Base-by-base conservation (phyloP, 371 early-diverging fungal genomes). In the Rhizopus microsporus region DNA sequence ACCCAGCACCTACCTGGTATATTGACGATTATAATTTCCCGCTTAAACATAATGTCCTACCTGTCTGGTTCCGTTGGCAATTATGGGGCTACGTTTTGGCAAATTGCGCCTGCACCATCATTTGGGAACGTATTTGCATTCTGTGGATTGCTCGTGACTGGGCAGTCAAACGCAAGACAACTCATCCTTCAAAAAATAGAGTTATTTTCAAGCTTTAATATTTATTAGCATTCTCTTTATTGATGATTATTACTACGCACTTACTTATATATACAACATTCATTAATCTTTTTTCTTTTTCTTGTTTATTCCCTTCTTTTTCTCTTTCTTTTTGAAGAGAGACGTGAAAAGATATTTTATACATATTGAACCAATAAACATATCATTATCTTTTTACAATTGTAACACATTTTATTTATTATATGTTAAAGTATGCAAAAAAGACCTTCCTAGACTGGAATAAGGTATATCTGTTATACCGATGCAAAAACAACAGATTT, bases 41-140 rank as follows among this genome's bases (percentile, higher is more conserved):
- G 15, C 53, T 74, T 3, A 89, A 89, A 12, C 87, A 88, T 61
- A 90, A 90, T 45, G 83, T 90, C 6, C 60, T 92, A 70, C 91
- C 92, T 8, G 59, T 54, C 16, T 55, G 56, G 37, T 89, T 88
- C 75, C 78, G 93, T 32, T 85, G 80, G 80, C 67, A 71, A 33
- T 72, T 93, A 43, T 86, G 85, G 84, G 82, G 71, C 7, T 66
- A 44, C 7, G 31, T 52, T 10, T 8, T 66, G 23, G 66, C 56
- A 32, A 82, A 83, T 16, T 69, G 72, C 16, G 64, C 66, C 9
- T 54, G 67, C 15, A 77, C 69, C 34, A 49, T 79, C 17, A 47
- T 71, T 31, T 84, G 74, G 67, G 85, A 84, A 46, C 74, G 72
- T 54, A 57, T 84, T 33, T 71, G 83, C 13, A 78, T 84, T 33